These are phyloP conservation scores for Diaporthe citriasiana DNA, from an alignment of 2,329 filamentous ascomycete species.

Conservation along the genomic window DNA sequence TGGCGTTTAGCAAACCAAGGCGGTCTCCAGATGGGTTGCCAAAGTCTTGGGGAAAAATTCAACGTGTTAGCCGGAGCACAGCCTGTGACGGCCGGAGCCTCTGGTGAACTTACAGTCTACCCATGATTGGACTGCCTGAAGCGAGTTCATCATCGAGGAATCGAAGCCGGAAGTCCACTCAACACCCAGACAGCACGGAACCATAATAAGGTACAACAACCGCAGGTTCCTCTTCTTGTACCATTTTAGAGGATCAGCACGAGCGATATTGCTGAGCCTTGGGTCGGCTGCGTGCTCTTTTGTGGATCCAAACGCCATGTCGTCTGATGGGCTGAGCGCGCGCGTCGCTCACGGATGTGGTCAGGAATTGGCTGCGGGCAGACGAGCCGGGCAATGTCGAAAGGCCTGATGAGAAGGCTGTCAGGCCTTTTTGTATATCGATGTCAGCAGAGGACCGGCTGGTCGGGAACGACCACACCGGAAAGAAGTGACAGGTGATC, in stretches of 20 bases:
- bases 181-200: slow-evolving; percentile 57
- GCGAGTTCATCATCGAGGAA: slow-evolving; percentile 60
- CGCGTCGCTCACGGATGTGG: not conserved
- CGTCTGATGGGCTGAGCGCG: not conserved
- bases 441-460: not conserved
- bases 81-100: not conserved
- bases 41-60: slow-evolving; percentile 48
- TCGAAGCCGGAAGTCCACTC: slow-evolving; percentile 61
- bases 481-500: slow-evolving; percentile 8
- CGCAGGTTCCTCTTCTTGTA: slow-evolving; percentile 57
- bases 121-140: slow-evolving; percentile 58
- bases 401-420: not conserved
- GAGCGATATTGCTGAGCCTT: slow-evolving; percentile 53
- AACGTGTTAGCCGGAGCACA: slow-evolving; percentile 45
- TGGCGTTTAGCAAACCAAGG: slow-evolving; percentile 59
- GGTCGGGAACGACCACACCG: not conserved
- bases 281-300: slow-evolving; percentile 53
- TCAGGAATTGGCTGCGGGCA: not conserved
- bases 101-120: slow-evolving; percentile 50
- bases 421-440: not conserved
- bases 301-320: slow-evolving; percentile 47
- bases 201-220: slow-evolving; percentile 56
- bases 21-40: slow-evolving; percentile 55
- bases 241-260: slow-evolving; percentile 54
- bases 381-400: not conserved